phyloP scores from a whole-genome alignment of 768 basidiomycete species.

The Suillus spraguei region DNA sequence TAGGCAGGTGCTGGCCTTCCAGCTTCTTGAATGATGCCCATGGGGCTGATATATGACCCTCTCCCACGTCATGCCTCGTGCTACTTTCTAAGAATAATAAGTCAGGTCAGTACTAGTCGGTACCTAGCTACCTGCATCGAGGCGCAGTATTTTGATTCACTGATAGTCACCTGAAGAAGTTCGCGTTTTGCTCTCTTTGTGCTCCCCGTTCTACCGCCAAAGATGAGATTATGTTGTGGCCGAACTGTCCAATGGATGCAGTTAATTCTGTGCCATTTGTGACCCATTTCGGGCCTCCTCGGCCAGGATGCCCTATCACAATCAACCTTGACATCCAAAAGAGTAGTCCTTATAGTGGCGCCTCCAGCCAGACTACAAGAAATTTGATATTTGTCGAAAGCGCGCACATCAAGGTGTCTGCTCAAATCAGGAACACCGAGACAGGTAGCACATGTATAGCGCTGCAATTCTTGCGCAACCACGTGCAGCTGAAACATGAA shows the following conservation, averaged over 20 bases:
- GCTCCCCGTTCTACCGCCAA: neutral
- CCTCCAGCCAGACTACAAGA: neutral
- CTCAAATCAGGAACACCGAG: neutral
- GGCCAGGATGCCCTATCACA: constrained; percentile 6
- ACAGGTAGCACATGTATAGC: neutral
- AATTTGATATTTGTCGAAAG: neutral
- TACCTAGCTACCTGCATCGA: constrained; percentile 1
- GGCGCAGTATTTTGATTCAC: neutral
- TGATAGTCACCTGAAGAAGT: neutral
- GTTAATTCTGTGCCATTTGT: neutral
- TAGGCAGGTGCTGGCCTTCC: neutral
- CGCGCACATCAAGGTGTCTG: neutral
- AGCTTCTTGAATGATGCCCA: neutral
- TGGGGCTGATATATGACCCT: neutral
- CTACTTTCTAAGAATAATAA: neutral
- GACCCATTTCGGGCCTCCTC: neutral
- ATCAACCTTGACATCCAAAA: neutral
- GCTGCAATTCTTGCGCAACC: neutral
- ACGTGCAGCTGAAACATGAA: neutral
- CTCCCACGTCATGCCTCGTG: constrained; percentile 4
- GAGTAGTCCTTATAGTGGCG: neutral
- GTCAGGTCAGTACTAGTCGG: neutral
- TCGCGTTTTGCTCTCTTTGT: neutral
- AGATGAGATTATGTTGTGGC: neutral
- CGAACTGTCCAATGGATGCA: neutral